Percentiles rank a stretch among this genome's conserved stretches.
Evolutionary conservation across 192 early-diverging fungal species (phyloP).

Genomic region (Rhizophagus prolifer): DNA sequence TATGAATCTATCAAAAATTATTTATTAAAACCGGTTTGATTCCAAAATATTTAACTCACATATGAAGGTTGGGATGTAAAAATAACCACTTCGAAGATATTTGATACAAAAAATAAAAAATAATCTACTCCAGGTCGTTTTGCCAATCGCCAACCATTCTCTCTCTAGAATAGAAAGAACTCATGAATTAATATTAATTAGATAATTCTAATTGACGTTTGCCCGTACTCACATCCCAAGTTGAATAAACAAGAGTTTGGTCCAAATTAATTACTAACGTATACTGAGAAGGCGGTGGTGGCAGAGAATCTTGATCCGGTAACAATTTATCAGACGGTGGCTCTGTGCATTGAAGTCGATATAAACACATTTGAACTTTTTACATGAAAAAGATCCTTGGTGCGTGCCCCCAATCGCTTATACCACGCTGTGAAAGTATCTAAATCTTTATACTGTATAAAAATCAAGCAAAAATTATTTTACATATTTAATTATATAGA

Average conservation of each 20-base stretch:
- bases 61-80: conserved; percentile 87
- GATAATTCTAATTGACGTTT: neutral
- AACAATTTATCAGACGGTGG: conserved; percentile 87
- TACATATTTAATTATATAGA: neutral
- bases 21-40: too few species aligned
- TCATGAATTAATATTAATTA: neutral
- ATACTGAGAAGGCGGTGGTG: conserved; percentile 76
- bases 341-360: conserved; percentile 36
- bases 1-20: neutral
- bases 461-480: neutral
- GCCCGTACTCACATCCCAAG: conserved; percentile 75
- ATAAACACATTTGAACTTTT: neutral
- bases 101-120: conserved; percentile 86
- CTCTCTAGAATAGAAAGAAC: conserved; percentile 57
- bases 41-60: conserved; percentile 46
- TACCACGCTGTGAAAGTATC: conserved; percentile 12
- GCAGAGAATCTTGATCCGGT: conserved; percentile 84
- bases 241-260: conserved; percentile 89
- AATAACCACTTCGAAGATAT: conserved; percentile 94
- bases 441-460: conserved; percentile 26
- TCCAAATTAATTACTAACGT: conserved; percentile 96
- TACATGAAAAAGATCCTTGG: conserved; percentile 24
- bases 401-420: conserved; percentile 12
- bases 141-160: conserved; percentile 95
- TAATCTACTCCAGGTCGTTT: conserved; percentile 96